Evolutionary conservation across 495 filamentous ascomycete genomes (phyloP), one percentile per base, ranked within the genome.

Genomic region (Tricharina praecox): DNA sequence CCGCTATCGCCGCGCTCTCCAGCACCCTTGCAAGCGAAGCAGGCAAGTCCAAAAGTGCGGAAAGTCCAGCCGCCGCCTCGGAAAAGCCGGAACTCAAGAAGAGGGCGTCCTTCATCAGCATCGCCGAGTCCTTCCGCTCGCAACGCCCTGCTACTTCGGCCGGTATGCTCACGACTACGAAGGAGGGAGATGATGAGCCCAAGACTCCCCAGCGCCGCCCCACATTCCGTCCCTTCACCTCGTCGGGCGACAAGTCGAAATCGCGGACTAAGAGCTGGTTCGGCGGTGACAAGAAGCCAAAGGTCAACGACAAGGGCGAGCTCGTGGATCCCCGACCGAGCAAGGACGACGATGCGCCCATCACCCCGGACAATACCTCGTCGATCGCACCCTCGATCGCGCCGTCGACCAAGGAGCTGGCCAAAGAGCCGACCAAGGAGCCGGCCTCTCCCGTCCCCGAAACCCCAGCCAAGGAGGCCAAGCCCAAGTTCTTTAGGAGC

Each of bases 281-380:
- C 18, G 11, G 13, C 13, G 37, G 37, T n/a, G n/a, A n/a, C n/a
- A n/a, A 19, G 21, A 15, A 21, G 10, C 37, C 37, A 7, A 40
- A 40, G 37, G n/a, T 40, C 20, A 40, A 40, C 7, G 37, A 40
- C 13, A n/a, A 40, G 37, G 37, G 37, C 37, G 37, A 40, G 37
- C 20, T 40, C 21, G 37, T 40, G n/a, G 37, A 40, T 15, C 37
- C 37, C n/a, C n/a, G n/a, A n/a, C n/a, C n/a, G n/a, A n/a, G n/a
- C 21, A 21, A 15, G 10, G 37, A 10, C 18, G 37, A 40, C 10
- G n/a, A 15, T 40, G n/a, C n/a, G n/a, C n/a, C n/a, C n/a, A n/a
- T n/a, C n/a, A n/a, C n/a, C n/a, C n/a, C n/a, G n/a, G n/a, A n/a
- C n/a, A n/a, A n/a, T n/a, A n/a, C n/a, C n/a, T n/a, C n/a, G n/a